Evolutionary conservation across 2,329 filamentous ascomycete genomes (phyloP).

Genomic region (Tricladium varicosporioides): DNA sequence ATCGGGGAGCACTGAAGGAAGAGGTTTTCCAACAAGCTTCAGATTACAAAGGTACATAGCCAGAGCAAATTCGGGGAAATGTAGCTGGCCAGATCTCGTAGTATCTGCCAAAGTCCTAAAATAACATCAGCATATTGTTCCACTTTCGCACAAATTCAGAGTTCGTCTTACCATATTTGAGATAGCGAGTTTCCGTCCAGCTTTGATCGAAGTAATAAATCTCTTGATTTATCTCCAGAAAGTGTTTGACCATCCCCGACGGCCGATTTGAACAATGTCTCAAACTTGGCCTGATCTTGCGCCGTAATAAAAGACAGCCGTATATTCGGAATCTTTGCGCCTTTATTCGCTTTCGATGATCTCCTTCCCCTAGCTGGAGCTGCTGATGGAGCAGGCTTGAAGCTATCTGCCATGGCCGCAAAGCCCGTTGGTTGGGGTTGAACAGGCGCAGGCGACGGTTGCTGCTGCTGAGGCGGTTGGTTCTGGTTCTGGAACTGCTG

Average conservation of each 20-base stretch:
- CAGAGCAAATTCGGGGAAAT: conserved; percentile 96
- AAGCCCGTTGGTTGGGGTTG: conserved; percentile 67
- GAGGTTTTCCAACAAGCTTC: conserved; percentile 79
- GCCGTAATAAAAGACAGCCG: conserved; percentile 94
- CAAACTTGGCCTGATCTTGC: conserved; percentile 92
- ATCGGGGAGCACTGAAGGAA: conserved; percentile 76
- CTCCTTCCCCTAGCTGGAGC: conserved; percentile 43
- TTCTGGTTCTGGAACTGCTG: conserved; percentile 31
- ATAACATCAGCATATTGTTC: conserved; percentile 23
- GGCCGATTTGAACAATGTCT: conserved; percentile 95
- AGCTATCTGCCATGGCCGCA: conserved; percentile 64
- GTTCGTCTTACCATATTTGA: conserved; percentile 74
- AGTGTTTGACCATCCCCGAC: conserved; percentile 81
- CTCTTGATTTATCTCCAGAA: conserved; percentile 88
- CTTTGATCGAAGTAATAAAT: conserved; percentile 84
- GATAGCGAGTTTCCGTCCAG: conserved; percentile 84
- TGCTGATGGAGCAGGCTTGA: conserved; percentile 49
- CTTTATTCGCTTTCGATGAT: conserved; percentile 52
- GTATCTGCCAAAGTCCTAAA: conserved; percentile 86
- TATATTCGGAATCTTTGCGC: conserved; percentile 87
- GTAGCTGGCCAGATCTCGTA: conserved; percentile 90
- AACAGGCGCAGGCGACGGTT: conserved; percentile 54
- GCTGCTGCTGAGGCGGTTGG: conserved; percentile 52
- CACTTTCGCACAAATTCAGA: conserved; percentile 3
- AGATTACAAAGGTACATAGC: conserved; percentile 99